Base-by-base conservation (phyloP, 108 stramenopile genomes). In the Nannochloropsis salina region DNA sequence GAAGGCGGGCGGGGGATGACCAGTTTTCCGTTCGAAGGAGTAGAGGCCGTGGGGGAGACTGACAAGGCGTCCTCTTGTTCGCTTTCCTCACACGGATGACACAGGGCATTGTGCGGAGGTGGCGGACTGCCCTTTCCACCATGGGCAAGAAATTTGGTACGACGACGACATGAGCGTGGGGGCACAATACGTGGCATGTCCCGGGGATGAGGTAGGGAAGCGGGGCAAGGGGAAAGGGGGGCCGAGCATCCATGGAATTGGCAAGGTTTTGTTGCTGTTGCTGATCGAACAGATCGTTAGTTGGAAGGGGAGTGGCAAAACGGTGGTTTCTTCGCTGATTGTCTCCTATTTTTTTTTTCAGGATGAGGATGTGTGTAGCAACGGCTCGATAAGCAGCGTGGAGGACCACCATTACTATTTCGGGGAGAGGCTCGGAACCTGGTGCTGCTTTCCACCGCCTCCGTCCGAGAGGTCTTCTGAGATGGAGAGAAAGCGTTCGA, bases 321-420 rank as follows among this genome's bases (percentile, higher is more conserved):
- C 31, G 31, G 31, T 31, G 31, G 31, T 31, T 31, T 31, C 31
- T 31, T 31, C 31, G 31, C 31, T 31, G 31, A 31, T 31, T 31
- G 31, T 31, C 31, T 31, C 31, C 31, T 31, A 31, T 31, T 31
- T 31, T 31, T n/a, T 6, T 41, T n/a, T 47, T 6, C 22, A 31
- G 43, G 31, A 42, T 10, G 79, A 6, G 8, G 31, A 43, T 31
- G 41, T 82, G 20, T 42, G 42, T 47, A n/a, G 42, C 42, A 44
- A 86, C 44, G 86, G n/a, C 42, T 83, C 47, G 47, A 83, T 80
- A 41, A 31, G 80, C 21, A 86, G 86, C 83, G 79, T 86, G 44
- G 45, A 47, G 40, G 86, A 86, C 79, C 86, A 86, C 86, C n/a
- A 40, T 51, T 40, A 80, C 82, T 86, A 86, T 42, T 86, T 86